phyloP scores from a whole-genome alignment of 2,329 filamentous ascomycete species.

The Bipolaris bicolor region DNA sequence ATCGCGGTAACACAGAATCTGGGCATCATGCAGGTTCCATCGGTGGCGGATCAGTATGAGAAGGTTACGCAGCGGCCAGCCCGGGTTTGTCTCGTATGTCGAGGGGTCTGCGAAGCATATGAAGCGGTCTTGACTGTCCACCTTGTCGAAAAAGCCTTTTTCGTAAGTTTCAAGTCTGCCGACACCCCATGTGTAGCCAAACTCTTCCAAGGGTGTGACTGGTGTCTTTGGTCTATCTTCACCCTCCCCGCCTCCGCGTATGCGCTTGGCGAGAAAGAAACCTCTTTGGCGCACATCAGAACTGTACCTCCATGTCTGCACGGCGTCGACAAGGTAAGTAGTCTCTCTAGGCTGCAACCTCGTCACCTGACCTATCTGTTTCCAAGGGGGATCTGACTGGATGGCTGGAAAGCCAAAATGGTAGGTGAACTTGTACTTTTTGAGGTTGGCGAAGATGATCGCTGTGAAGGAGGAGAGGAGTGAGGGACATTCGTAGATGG shows the following conservation, averaged over 20 bases:
- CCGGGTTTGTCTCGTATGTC: constrained; percentile 83
- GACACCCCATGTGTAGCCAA: constrained; percentile 78
- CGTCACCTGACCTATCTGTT: constrained; percentile 48
- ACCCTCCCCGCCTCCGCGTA: constrained; percentile 48
- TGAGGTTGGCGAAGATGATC: constrained; percentile 92
- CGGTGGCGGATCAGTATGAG: constrained; percentile 82
- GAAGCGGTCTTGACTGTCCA: constrained; percentile 75
- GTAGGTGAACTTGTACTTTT: constrained; percentile 97
- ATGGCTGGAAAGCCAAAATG: constrained; percentile 96
- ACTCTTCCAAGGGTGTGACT: constrained; percentile 59
- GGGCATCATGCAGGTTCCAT: constrained; percentile 76
- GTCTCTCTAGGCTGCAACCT: constrained; percentile 72
- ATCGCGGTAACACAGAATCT: constrained; percentile 90
- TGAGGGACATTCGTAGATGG: constrained; percentile 93
- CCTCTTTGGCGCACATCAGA: constrained; percentile 86
- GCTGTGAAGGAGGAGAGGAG: constrained; percentile 87
- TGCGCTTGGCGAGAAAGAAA: constrained; percentile 92
- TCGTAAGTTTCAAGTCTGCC: constrained; percentile 80
- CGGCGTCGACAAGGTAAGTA: constrained; percentile 76
- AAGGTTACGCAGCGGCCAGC: constrained; percentile 91
- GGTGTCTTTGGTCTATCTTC: constrained; percentile 54
- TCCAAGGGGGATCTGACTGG: constrained; percentile 87
- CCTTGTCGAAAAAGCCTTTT: constrained; percentile 80
- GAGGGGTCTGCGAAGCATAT: constrained; percentile 92
- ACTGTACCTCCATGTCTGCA: constrained; percentile 86